Base-by-base conservation (phyloP, 2,329 filamentous ascomycete species). In the Claviceps monticola region DNA sequence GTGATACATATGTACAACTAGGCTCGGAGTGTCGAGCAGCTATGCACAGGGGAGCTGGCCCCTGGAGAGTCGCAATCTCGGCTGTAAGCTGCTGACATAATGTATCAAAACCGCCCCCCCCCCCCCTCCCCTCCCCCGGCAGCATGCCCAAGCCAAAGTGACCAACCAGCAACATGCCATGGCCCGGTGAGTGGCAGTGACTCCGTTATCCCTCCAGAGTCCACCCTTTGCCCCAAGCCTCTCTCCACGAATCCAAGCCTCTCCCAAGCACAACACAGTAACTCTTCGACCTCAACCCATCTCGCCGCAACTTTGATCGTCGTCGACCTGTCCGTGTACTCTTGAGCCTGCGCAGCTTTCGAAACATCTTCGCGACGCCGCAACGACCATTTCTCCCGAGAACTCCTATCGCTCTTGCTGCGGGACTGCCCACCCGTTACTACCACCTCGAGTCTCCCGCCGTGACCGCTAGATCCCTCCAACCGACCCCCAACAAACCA, bases 281-380 rank as follows among this genome's bases (percentile, higher is more conserved):
- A 36, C 48, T 29, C 42, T 42, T 34, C 37, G 34, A 43, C 26
- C 43, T 42, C 44, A 42, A 44, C 38, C 44, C 45, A 6, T 45
- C 49, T 53, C 26, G 49, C 44, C 49, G 46, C 34, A 43, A 41
- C 49, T 23, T 36, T 49, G 29, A 21, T 34, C 14, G 47, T 46
- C n/a, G 5, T 23, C 29, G 14, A 36, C 19, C 26, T 38, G 46
- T 16, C n/a, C 42, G 8, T 52, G 19, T 49, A 21, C 38, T 21
- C 21, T 26, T 21, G 29, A 46, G 45, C 19, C 53, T 47, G 43
- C 49, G 41, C 46, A 37, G 29, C 13, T 37, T 17, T 42, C 23
- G 17, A 39, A 46, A 14, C 14, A n/a, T 36, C 19, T 36, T 36
- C 19, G 38, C 48, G 43, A 43, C 19, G 6, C 44, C 17, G 26